Evolutionary conservation across 495 filamentous ascomycete species (phyloP).

Genomic region (Penicillium paradoxum): DNA sequence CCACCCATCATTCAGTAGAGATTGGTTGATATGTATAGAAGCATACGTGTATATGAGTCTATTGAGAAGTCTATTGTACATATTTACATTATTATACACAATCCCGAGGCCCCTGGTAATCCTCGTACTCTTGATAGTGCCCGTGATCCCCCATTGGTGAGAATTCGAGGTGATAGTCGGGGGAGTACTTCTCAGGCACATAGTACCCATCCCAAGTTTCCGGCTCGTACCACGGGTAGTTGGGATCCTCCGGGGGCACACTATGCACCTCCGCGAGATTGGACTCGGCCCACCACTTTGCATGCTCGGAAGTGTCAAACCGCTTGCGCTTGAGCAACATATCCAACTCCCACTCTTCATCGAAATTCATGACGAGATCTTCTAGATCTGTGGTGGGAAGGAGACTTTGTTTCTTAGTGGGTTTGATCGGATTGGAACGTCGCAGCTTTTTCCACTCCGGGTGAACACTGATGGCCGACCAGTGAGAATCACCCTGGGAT

Average conservation of each 20-base stretch:
- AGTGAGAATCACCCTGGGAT: slow-evolving; percentile 1
- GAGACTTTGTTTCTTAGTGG: background rate
- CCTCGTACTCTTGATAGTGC: background rate
- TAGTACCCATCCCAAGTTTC: slow-evolving; percentile 1
- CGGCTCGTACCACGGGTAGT: background rate
- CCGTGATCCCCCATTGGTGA: background rate
- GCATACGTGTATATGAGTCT: background rate
- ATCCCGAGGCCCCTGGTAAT: background rate
- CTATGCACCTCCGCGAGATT: background rate
- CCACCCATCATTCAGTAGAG: no score
- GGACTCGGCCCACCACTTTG: slow-evolving; percentile 3
- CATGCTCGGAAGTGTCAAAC: background rate
- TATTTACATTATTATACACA: slow-evolving; percentile 7
- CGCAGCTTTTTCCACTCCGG: background rate
- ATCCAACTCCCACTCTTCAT: slow-evolving; percentile 25
- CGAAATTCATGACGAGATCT: slow-evolving; percentile 13
- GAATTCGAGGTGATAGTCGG: slow-evolving; percentile 1
- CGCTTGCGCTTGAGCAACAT: slow-evolving; percentile 4
- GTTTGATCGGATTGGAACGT: background rate
- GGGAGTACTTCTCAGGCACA: background rate
- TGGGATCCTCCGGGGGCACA: background rate
- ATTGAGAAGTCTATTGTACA: background rate
- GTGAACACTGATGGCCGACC: background rate
- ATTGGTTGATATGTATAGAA: background rate
- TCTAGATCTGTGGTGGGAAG: slow-evolving; percentile 3